A percentile compares a stretch with the other conserved stretches of the same genome.
Conservation (phyloP, 2,329 filamentous ascomycete species). For the Lizonia empirigonia region DNA sequence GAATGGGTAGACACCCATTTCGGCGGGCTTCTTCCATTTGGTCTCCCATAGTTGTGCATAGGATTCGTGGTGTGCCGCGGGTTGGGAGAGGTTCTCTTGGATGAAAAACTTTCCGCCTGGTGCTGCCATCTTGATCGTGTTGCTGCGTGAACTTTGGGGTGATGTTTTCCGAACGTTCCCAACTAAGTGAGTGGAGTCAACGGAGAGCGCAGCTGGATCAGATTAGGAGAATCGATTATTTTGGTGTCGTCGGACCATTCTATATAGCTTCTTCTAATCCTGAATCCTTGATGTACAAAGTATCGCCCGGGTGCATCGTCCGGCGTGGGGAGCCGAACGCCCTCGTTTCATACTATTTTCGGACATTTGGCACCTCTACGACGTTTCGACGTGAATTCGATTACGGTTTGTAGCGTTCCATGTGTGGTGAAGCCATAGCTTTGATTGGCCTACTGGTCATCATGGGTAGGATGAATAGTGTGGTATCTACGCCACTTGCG, state of each 20-base stretch:
- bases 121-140: constrained; percentile 46
- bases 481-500: background rate
- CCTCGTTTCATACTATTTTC: background rate
- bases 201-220: too few species aligned
- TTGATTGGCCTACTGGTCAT: background rate
- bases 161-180: background rate
- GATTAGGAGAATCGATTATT: background rate
- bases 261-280: constrained; percentile 1
- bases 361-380: background rate
- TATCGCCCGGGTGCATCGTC: background rate
- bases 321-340: constrained; percentile 16
- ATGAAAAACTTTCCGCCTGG: constrained; percentile 53
- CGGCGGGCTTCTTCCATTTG: constrained; percentile 72
- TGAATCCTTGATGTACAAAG: background rate
- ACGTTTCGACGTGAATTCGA: background rate
- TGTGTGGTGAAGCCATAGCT: background rate
- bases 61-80: constrained; percentile 54
- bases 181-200: too few species aligned
- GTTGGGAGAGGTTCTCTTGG: constrained; percentile 51
- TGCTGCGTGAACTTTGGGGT: background rate
- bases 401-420: background rate
- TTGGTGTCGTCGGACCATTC: background rate
- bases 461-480: background rate
- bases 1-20: constrained; percentile 72
- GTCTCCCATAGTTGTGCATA: constrained; percentile 68